A percentile compares a stretch with the other conserved stretches of the same genome.
Conservation (phyloP, 2,329 filamentous ascomycete species). For the Cladorrhinum sp. region DNA sequence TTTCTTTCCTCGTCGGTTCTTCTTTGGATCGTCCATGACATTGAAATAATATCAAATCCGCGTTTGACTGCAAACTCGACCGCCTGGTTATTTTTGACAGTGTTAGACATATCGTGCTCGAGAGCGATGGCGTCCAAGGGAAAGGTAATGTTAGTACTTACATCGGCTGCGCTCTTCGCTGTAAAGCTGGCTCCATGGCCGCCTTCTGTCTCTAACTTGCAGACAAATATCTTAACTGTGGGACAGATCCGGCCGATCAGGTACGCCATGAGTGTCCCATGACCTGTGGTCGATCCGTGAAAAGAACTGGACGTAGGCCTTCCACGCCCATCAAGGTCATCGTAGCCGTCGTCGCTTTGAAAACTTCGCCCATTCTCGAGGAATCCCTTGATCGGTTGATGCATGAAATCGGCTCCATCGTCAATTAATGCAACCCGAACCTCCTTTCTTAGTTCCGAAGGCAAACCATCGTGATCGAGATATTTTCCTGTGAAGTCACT, state of each 20-base stretch:
- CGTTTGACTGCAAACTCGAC: constrained; percentile 1
- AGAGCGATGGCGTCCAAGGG: no score
- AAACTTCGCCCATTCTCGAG: not conserved
- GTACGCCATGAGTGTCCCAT: constrained; percentile 12
- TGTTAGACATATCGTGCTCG: no score
- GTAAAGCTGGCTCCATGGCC: not conserved
- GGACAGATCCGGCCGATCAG: constrained; percentile 8
- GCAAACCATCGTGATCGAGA: not conserved
- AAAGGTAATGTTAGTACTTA: not conserved
- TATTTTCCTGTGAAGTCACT: not conserved
- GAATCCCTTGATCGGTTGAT: not conserved
- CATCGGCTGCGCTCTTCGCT: not conserved
- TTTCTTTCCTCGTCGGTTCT: not conserved
- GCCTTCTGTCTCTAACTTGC: constrained; percentile 1
- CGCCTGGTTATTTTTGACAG: not conserved
- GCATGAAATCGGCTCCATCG: constrained; percentile 4
- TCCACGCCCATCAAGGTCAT: not conserved
- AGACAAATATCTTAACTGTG: constrained; percentile 3
- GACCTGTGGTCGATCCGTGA: not conserved
- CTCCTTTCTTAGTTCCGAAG: not conserved
- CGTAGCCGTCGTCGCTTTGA: not conserved
- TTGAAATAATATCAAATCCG: constrained; percentile 10
- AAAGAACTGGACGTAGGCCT: not conserved
- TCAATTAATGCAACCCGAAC: constrained; percentile 7
- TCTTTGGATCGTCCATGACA: constrained; percentile 7